These are phyloP conservation scores for Alternaria triticina DNA, from an alignment of 2,329 filamentous ascomycete species.

Conservation along the genomic window DNA sequence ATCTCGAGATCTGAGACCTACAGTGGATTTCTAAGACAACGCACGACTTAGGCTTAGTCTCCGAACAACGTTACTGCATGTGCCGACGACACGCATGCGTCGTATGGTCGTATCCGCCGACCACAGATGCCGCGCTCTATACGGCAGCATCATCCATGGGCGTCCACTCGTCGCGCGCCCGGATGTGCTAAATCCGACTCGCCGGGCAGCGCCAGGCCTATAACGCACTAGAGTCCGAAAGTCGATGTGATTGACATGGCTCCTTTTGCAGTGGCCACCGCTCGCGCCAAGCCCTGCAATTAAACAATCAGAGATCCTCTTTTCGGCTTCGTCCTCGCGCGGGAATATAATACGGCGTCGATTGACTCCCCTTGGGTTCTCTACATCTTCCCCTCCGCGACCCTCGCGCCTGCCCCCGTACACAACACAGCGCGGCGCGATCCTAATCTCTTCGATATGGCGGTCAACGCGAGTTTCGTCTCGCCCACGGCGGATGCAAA, in stretches of 20 bases:
- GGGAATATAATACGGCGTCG: conserved; percentile 14
- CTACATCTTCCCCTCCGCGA: conserved; percentile 12
- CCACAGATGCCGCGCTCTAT: background rate
- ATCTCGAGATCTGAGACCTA: conserved; percentile 10
- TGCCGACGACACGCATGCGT: background rate
- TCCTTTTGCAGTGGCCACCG: conserved; percentile 18
- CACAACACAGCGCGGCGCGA: conserved; percentile 5
- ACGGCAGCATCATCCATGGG: conserved; percentile 2
- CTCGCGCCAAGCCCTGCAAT: conserved; percentile 22
- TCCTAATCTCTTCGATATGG: conserved; percentile 28
- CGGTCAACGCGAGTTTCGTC: conserved; percentile 47
- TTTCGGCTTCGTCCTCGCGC: conserved; percentile 9
- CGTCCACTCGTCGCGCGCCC: background rate
- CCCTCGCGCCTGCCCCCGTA: conserved; percentile 2
- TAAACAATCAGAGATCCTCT: conserved; percentile 21
- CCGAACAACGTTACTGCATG: background rate
- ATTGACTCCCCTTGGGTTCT: conserved; percentile 4
- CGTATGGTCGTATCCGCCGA: background rate
- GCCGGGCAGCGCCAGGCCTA: conserved; percentile 8
- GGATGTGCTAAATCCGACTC: conserved; percentile 7
- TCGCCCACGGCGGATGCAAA: conserved; percentile 50
- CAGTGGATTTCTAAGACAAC: background rate
- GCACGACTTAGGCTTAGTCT: background rate
- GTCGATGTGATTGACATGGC: conserved; percentile 1
- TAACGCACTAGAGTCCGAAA: conserved; percentile 2